These are phyloP conservation scores for Stephania yunnanensis DNA, from an alignment of 164 flowering plant genomes.

Conservation along the genomic window DNA sequence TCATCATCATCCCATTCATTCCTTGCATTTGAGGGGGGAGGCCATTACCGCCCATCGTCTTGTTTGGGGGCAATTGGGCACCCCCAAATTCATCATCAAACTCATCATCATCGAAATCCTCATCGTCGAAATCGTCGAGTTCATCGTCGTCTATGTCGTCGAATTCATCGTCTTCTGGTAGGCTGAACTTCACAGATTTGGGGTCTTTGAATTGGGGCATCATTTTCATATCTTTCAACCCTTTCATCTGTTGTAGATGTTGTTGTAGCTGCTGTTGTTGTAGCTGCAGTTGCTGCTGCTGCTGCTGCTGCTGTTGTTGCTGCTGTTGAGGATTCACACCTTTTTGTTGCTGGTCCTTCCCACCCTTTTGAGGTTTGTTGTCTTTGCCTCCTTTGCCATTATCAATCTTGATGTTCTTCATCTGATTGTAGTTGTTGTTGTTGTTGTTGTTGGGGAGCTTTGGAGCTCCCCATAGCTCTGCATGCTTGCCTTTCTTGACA, in stretches of 20 bases:
- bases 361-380: slow-evolving; percentile 48
- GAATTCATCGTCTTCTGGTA: slow-evolving; percentile 48
- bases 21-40: slow-evolving; percentile 21
- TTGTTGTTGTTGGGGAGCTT: slow-evolving; percentile 43
- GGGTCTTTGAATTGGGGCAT: slow-evolving; percentile 49
- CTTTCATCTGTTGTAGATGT: slow-evolving; percentile 36
- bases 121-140: slow-evolving; percentile 34
- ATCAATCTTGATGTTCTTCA: slow-evolving; percentile 63
- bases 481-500: slow-evolving; percentile 66
- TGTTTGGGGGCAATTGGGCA: slow-evolving; percentile 25
- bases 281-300: not conserved
- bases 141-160: slow-evolving; percentile 36
- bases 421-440: slow-evolving; percentile 47
- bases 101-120: slow-evolving; percentile 44
- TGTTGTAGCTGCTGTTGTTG: slow-evolving; percentile 11
- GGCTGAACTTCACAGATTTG: slow-evolving; percentile 52
- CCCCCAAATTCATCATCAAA: slow-evolving; percentile 33
- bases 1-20: slow-evolving; percentile 15
- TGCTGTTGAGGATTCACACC: slow-evolving; percentile 26
- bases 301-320: slow-evolving; percentile 27
- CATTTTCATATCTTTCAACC: slow-evolving; percentile 50
- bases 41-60: slow-evolving; percentile 42
- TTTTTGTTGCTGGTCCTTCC: slow-evolving; percentile 24
- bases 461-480: slow-evolving; percentile 75
- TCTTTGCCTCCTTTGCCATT: slow-evolving; percentile 36